Percentiles rank a stretch among this genome's conserved stretches.
These are phyloP conservation scores for Metschnikowia kofuensis DNA, from an alignment of 805 yeast species.

Conservation along the genomic window DNA sequence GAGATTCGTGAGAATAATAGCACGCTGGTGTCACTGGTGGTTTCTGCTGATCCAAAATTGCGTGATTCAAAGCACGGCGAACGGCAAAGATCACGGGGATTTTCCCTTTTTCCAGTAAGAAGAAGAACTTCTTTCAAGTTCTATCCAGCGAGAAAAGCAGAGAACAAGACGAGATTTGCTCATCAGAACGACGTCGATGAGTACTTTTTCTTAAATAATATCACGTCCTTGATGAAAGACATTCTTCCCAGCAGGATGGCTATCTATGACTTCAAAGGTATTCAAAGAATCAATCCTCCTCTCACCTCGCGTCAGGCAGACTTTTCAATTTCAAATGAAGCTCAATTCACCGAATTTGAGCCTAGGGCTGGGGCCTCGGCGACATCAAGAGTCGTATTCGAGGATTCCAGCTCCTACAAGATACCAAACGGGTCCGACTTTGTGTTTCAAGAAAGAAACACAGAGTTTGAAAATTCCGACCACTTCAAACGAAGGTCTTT, in stretches of 20 bases:
- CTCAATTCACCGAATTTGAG: conserved; percentile 5
- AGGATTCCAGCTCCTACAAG: neutral
- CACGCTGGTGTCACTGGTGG: conserved; percentile 8
- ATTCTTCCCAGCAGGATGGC: conserved; percentile 29
- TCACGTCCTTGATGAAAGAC: conserved; percentile 23
- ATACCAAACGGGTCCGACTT: neutral
- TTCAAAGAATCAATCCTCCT: conserved; percentile 15
- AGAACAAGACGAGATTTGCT: conserved; percentile 22
- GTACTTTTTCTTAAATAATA: conserved; percentile 19
- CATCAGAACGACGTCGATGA: conserved; percentile 16
- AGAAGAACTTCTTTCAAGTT: conserved; percentile 32
- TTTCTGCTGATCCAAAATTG: conserved; percentile 6
- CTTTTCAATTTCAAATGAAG: conserved; percentile 12
- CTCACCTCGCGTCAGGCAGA: conserved; percentile 6
- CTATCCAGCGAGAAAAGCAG: conserved; percentile 13
- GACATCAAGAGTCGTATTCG: neutral
- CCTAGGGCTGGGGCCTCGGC: neutral
- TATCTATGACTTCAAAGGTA: conserved; percentile 21
- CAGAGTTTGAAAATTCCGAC: conserved; percentile 2
- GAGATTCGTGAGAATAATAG: conserved; percentile 2
- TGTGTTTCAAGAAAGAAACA: neutral
- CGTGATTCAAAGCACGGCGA: neutral
- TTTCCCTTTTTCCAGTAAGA: conserved; percentile 34
- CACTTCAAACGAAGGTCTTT: conserved; percentile 17
- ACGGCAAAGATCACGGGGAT: conserved; percentile 4